Conservation (phyloP, 306 rosid genomes). For the Dryas alaskensis region DNA sequence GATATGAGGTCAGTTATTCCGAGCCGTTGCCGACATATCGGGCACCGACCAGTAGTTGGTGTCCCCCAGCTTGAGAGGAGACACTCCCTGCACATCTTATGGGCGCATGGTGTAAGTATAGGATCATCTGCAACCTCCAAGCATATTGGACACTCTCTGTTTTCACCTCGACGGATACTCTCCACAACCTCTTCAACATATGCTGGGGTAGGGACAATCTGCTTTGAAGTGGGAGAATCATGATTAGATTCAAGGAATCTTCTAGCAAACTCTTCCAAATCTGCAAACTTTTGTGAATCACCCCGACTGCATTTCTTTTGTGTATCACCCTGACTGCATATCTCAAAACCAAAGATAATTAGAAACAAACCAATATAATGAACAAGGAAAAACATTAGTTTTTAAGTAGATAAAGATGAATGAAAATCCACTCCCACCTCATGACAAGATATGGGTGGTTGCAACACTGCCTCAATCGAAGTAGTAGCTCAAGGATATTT, state of each 20-base stretch:
- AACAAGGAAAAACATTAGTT: neutral
- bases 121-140: constrained; percentile 91
- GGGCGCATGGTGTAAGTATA: constrained; percentile 84
- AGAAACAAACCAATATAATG: constrained; percentile 20
- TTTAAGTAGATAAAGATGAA: constrained; percentile 6
- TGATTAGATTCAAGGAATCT: constrained; percentile 42
- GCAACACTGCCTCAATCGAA: constrained; percentile 86
- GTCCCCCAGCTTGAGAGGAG: constrained; percentile 64
- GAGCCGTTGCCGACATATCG: constrained; percentile 59
- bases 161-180: constrained; percentile 53
- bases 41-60: constrained; percentile 57
- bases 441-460: constrained; percentile 81
- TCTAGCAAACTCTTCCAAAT: constrained; percentile 56
- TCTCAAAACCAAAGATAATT: constrained; percentile 17
- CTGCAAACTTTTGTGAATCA: constrained; percentile 45
- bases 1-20: constrained; percentile 51
- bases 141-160: constrained; percentile 68
- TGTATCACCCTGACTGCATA: constrained; percentile 46
- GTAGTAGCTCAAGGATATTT: constrained; percentile 72
- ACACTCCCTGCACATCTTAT: constrained; percentile 85
- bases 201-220: constrained; percentile 42
- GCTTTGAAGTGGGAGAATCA: constrained; percentile 31
- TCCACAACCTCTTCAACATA: constrained; percentile 67
- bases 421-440: constrained; percentile 43
- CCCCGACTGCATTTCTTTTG: constrained; percentile 36